phyloP scores from a whole-genome alignment of 2,329 filamentous ascomycete species.

The Trichoderma koningii region DNA sequence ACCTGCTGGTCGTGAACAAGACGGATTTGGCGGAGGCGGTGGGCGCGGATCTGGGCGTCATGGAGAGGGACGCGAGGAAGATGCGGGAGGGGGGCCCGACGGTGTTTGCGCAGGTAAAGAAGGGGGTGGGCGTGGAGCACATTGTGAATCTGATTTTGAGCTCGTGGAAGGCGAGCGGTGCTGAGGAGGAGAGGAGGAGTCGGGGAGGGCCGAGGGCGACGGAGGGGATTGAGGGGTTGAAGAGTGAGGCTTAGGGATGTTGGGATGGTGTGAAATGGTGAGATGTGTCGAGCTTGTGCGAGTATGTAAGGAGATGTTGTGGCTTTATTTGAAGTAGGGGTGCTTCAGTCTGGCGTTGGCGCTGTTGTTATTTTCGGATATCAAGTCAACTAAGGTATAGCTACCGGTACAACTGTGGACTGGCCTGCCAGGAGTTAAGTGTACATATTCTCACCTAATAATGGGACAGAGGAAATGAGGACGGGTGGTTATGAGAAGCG shows the following conservation, averaged over 20 bases:
- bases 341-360: too few relatives aligned
- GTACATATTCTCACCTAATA: too few relatives aligned
- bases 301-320: too few relatives aligned
- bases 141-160: slow-evolving; percentile 87
- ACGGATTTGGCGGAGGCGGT: slow-evolving; percentile 89
- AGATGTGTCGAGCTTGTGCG: too few relatives aligned
- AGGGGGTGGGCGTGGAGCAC: slow-evolving; percentile 78
- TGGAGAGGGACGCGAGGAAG: slow-evolving; percentile 92
- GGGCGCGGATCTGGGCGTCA: slow-evolving; percentile 85
- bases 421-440: too few relatives aligned
- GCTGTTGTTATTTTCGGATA: too few relatives aligned
- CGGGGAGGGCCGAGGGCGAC: slow-evolving; percentile 61
- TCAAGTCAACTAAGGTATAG: too few relatives aligned
- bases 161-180: slow-evolving; percentile 90
- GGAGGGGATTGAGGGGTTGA: slow-evolving; percentile 54
- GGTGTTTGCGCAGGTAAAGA: slow-evolving; percentile 97
- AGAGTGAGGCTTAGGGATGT: slow-evolving; percentile 26
- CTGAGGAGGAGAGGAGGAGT: slow-evolving; percentile 59
- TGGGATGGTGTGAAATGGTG: neutral
- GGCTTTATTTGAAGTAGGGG: too few relatives aligned
- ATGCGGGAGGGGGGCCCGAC: slow-evolving; percentile 96
- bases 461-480: too few relatives aligned
- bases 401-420: too few relatives aligned
- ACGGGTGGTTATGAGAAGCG: too few relatives aligned
- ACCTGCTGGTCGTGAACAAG: slow-evolving; percentile 94